Evolutionary conservation across 306 rosid genomes (phyloP).

Genomic region (Vicia sativa): DNA sequence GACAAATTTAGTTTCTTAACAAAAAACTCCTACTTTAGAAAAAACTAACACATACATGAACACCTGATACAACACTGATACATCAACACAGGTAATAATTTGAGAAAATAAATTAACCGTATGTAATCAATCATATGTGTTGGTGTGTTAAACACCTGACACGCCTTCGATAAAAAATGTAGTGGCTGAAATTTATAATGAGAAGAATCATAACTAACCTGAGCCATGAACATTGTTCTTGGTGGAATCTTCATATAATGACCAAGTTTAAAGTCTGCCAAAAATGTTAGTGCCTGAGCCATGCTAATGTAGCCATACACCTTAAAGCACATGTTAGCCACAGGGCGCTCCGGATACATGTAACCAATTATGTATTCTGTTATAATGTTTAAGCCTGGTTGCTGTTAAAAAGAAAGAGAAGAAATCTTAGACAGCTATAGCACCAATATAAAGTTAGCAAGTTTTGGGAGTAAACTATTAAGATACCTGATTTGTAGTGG

Average conservation of each 20-base stretch:
- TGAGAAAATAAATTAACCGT: not conserved
- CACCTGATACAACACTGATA: too few relatives aligned
- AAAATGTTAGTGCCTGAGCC: constrained; percentile 71
- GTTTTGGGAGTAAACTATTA: not conserved
- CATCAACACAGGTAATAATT: too few relatives aligned
- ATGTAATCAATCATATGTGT: not conserved
- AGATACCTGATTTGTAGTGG: constrained; percentile 85
- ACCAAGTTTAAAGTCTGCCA: constrained; percentile 82
- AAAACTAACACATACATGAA: not conserved
- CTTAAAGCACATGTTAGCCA: constrained; percentile 98
- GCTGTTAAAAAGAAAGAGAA: constrained; percentile 46
- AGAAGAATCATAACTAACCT: constrained; percentile 49
- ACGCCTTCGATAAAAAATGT: too few relatives aligned
- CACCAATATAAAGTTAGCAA: constrained; percentile 10
- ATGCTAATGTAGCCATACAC: constrained; percentile 92
- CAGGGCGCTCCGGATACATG: constrained; percentile 82
- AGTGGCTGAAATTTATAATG: not conserved
- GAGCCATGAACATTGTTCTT: constrained; percentile 87
- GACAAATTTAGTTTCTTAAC: constrained; percentile 13
- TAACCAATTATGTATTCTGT: constrained; percentile 90
- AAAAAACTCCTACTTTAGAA: not conserved
- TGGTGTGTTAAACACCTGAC: too few relatives aligned
- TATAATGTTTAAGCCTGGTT: constrained; percentile 81
- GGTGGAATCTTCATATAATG: constrained; percentile 99
- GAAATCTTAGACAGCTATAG: constrained; percentile 12